phyloP scores from a whole-genome alignment of 164 flowering plant genomes.

The Aristolochia contorta region DNA sequence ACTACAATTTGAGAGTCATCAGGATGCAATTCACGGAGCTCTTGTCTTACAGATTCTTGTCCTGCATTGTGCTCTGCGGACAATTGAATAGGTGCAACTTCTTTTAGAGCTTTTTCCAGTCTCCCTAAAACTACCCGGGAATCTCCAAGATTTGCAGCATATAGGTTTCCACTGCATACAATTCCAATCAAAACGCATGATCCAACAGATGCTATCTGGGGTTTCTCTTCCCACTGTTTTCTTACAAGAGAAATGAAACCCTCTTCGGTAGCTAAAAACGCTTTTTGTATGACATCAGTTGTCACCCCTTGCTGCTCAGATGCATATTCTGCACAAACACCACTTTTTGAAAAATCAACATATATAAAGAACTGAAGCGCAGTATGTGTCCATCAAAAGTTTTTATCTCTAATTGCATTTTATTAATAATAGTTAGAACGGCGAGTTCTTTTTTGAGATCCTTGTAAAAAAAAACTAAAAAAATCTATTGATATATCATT shows the following conservation, averaged over 20 bases:
- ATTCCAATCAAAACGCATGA: conserved; percentile 86
- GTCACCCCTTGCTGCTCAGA: conserved; percentile 58
- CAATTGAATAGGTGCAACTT: conserved; percentile 60
- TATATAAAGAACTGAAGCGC: neutral
- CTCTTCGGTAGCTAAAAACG: conserved; percentile 71
- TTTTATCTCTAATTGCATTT: neutral
- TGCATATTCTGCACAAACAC: conserved; percentile 48
- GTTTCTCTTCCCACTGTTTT: conserved; percentile 53
- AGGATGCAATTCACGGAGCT: conserved; percentile 66
- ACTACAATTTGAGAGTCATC: conserved; percentile 90
- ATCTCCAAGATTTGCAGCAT: conserved; percentile 86
- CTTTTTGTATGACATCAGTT: conserved; percentile 57
- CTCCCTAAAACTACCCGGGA: conserved; percentile 83
- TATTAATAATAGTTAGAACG: no score
- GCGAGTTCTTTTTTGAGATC: no score
- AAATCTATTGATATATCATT: no score
- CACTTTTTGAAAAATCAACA: neutral
- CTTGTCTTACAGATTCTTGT: conserved; percentile 70
- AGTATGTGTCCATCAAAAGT: neutral
- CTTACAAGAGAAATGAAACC: conserved; percentile 53
- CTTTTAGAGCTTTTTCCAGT: conserved; percentile 32
- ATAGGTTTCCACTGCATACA: conserved; percentile 54
- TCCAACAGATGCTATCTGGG: conserved; percentile 88
- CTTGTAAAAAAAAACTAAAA: no score
- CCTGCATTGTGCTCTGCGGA: conserved; percentile 89